A percentile compares a stretch with the other conserved stretches of the same genome.
These are phyloP conservation scores for Begonia loranthoides DNA, from an alignment of 306 rosid genomes.

Conservation along the genomic window DNA sequence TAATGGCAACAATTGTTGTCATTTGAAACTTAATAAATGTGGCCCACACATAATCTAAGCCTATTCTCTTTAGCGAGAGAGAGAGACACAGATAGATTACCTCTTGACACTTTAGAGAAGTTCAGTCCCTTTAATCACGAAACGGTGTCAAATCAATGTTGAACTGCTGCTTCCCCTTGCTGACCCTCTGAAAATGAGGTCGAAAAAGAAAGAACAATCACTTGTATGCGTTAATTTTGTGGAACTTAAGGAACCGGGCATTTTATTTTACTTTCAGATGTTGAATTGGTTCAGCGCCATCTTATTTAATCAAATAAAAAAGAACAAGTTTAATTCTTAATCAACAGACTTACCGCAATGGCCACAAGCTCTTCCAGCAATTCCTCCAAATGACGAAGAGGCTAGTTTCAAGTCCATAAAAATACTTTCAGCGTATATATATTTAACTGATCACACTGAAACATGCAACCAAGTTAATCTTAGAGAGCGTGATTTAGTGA, in stretches of 20 bases:
- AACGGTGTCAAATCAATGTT: slow-evolving; percentile 75
- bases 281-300: too few relatives aligned
- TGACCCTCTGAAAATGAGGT: slow-evolving; percentile 43
- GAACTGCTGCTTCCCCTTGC: slow-evolving; percentile 75
- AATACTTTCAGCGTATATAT: background rate
- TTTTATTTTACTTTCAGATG: too few relatives aligned
- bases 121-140: slow-evolving; percentile 24
- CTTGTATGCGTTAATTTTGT: too few relatives aligned
- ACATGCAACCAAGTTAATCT: slow-evolving; percentile 4
- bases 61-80: too few relatives aligned
- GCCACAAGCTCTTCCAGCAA: slow-evolving; percentile 87
- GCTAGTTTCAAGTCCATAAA: slow-evolving; percentile 28
- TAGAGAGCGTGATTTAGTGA: slow-evolving; percentile 5
- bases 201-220: background rate
- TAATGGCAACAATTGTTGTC: too few relatives aligned
- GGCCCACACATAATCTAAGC: too few relatives aligned
- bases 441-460: background rate
- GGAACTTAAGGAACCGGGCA: too few relatives aligned
- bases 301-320: too few relatives aligned
- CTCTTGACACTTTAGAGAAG: too few relatives aligned
- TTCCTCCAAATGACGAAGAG: slow-evolving; percentile 86
- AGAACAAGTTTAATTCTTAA: too few relatives aligned
- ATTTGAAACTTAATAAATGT: too few relatives aligned
- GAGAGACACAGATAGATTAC: too few relatives aligned
- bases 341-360: slow-evolving; percentile 91